Evolutionary conservation across 306 rosid genomes (phyloP).

Genomic region (Cucurbita maxima): DNA sequence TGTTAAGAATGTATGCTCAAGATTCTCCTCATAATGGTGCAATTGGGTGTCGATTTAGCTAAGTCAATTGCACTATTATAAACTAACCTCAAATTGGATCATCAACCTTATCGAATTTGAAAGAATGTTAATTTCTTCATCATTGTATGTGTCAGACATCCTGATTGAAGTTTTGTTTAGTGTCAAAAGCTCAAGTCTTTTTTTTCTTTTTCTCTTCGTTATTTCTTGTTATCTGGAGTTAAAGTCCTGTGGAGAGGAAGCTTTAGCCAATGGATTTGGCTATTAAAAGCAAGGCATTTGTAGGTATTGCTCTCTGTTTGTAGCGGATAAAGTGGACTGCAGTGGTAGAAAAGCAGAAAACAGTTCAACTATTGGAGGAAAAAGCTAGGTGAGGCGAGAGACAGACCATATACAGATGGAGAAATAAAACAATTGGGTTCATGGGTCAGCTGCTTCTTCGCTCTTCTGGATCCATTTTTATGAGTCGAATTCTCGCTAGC

Average conservation of each 20-base stretch:
- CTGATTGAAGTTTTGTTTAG: not conserved
- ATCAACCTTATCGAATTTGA: not conserved
- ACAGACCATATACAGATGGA: not conserved
- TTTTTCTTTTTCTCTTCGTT: not conserved
- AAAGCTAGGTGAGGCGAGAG: conserved; percentile 11
- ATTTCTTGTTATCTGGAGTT: not conserved
- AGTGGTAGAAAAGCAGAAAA: not conserved
- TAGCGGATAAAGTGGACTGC: conserved; percentile 6
- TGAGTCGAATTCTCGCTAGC: conserved; percentile 12
- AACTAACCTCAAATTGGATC: not conserved
- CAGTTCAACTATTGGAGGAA: not conserved
- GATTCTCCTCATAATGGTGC: not conserved
- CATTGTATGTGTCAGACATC: not conserved
- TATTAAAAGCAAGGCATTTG: not conserved
- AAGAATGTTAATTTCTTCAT: not conserved
- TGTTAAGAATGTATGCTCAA: not conserved
- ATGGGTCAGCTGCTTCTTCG: conserved; percentile 11
- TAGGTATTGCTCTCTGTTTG: not conserved
- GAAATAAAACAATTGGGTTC: conserved; percentile 9
- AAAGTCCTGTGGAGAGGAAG: not conserved
- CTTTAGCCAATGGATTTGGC: conserved; percentile 1
- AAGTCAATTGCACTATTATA: not conserved
- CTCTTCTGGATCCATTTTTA: conserved; percentile 75
- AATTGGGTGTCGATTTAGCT: not conserved
- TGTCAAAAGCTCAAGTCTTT: not conserved